Base-by-base conservation (phyloP, 1,139 yeast genomes). In the Diutina catenulata region DNA sequence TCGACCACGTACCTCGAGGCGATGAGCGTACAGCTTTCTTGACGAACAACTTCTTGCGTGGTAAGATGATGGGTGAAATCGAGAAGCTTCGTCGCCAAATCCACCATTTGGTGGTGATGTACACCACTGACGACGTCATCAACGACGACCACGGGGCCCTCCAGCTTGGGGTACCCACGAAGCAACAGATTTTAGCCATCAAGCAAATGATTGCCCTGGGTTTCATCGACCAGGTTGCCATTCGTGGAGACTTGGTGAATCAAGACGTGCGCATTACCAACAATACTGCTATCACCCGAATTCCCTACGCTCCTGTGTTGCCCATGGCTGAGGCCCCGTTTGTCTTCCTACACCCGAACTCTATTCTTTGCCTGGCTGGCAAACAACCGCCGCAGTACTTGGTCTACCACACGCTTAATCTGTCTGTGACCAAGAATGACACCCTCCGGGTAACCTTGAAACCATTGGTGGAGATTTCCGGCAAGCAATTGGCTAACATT, bases 201-300 rank as follows among this genome's bases (percentile, higher is more conserved):
- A 88, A 87, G 51, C 98, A 93, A 56, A 88, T 93, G 77, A 65
- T 91, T 8, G 75, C 95, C 3, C 80, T 96, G 0, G 98, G 98
- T 0, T 93, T 84, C 49, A 68, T 91, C 37, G 98, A 93, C 54
- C 95, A 84, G 51, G 72, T 91, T 15, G 94, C 95, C 1, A 72
- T 84, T 11, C 67, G 97, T 44, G 91, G 84, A 0, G 96, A 87
- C 51, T 48, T 78, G 24, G 60, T 79, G 9, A 76, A 83, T n/a
- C 61, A 76, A 1, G 94, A 81, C 29, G 65, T 74, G 10, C 64
- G 59, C 32, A 56, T 79, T 3, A 62, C 79, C 2, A 78, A 76
- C 49, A 77, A 70, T 40, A 66, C 80, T 14, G 69, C 68, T 31
- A 68, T 83, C 37, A 69, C 69, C 39, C 71, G 70, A 39, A 70